Evolutionary conservation across 2,329 filamentous ascomycete genomes (phyloP), one percentile per base, ranked within the genome.

Genomic region (Ramularia endophylla): DNA sequence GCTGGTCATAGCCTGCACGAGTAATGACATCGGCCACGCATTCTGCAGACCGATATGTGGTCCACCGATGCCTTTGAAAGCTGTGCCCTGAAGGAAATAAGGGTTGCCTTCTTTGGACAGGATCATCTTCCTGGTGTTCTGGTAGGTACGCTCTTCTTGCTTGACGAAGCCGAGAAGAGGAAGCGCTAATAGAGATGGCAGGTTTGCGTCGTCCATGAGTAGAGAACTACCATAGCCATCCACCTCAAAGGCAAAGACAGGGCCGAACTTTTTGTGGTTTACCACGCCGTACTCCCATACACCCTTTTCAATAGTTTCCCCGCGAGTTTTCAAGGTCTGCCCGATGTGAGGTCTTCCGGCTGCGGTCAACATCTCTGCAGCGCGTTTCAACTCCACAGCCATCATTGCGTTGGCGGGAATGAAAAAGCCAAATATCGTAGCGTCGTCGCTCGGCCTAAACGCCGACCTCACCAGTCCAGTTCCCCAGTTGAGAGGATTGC

Each of bases 391-490:
- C 64, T 98, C 88, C 1, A 90, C 85, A 2, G 87, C 82, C 75
- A 98, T 95, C 82, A 94, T 90, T 17, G 92, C 92, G 60, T 98
- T 98, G 27, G 87, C 83, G 0, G 92, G 92, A 52, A 98, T 94
- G 61, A 95, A 87, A 70, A 87, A 98, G 32, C 89, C 89, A 3
- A 98, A 72, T 27, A 92, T 95, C 0, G 88, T 94, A 2, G 92
- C 87, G 62, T 98, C 92, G 56, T 98, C 92, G 50, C 87, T 94
- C 4, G 92, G 92, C 1, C 92, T 78, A 68, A 98, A 98, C 0
- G 92, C 90, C 29, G 87, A 94, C 44, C 92, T 80, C 35, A 97
- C 75, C 1, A 98, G 75, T 0, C 87, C 88, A 0, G 92, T 95
- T 13, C 81, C 86, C 52, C 72, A 75, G 53, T 87, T 89, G 12